These are phyloP conservation scores for Acorus calamus DNA, from an alignment of 106 monocot genomes.

Conservation along the genomic window DNA sequence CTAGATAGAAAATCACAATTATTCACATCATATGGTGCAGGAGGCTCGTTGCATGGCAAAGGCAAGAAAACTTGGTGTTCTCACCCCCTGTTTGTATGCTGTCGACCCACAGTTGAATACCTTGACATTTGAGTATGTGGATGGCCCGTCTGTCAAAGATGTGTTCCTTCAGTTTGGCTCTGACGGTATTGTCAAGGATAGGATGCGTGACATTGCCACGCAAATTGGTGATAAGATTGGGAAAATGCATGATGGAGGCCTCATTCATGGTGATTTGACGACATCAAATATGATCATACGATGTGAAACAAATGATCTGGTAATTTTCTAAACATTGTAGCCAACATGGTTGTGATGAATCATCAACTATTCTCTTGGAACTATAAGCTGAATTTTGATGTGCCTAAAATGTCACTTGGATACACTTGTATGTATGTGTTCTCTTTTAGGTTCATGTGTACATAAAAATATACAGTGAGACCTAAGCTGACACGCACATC, in stretches of 20 bases:
- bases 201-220: slow-evolving; percentile 39
- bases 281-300: slow-evolving; percentile 91
- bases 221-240: slow-evolving; percentile 73
- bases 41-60: slow-evolving; percentile 96
- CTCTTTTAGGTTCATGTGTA: neutral
- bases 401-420: no score
- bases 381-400: no score
- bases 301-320: slow-evolving; percentile 53
- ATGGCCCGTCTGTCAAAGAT: slow-evolving; percentile 75
- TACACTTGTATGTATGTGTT: no score
- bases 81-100: slow-evolving; percentile 64
- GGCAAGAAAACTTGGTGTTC: slow-evolving; percentile 74
- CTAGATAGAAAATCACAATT: no score
- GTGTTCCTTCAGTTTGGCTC: slow-evolving; percentile 68
- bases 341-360: no score
- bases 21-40: slow-evolving; percentile 10
- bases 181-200: slow-evolving; percentile 44
- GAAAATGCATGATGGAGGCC: slow-evolving; percentile 94
- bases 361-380: no score
- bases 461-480: neutral
- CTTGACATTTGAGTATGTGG: slow-evolving; percentile 70
- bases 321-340: slow-evolving; percentile 1
- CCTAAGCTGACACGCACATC: neutral
- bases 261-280: slow-evolving; percentile 88
- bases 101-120: slow-evolving; percentile 68